Conservation (phyloP, 495 filamentous ascomycete genomes). For the Aspergillus asperescens region DNA sequence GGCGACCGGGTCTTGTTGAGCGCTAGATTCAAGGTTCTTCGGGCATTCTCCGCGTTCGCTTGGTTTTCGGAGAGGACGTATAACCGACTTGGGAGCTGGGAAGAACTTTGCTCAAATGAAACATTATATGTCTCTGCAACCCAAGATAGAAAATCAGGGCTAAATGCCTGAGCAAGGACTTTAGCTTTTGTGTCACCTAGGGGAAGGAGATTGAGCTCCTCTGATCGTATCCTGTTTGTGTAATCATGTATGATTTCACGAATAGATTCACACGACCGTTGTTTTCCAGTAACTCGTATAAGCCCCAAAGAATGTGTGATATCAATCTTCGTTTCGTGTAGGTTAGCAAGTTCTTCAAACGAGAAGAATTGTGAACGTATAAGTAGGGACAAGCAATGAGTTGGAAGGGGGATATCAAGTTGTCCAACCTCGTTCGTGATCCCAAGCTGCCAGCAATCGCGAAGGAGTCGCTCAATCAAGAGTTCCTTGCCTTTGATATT, state of each 20-base stretch:
- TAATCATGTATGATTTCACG: slow-evolving; percentile 38
- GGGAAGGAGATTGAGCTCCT: slow-evolving; percentile 23
- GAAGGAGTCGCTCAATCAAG: slow-evolving; percentile 36
- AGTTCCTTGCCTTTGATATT: slow-evolving; percentile 28
- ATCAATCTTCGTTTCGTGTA: slow-evolving; percentile 41
- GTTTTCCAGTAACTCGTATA: slow-evolving; percentile 39
- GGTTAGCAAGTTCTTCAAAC: slow-evolving; percentile 38
- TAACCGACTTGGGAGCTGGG: slow-evolving; percentile 21
- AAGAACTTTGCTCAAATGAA: slow-evolving; percentile 18
- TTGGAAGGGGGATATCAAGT: slow-evolving; percentile 35
- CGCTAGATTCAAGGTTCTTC: slow-evolving; percentile 34
- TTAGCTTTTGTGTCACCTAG: slow-evolving; percentile 5
- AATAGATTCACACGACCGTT: slow-evolving; percentile 34
- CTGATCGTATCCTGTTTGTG: slow-evolving; percentile 30
- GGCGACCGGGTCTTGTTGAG: slow-evolving; percentile 16
- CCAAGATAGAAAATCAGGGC: slow-evolving; percentile 31
- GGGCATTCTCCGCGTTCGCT: slow-evolving; percentile 29
- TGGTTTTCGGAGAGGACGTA: slow-evolving; percentile 35
- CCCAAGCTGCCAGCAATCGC: slow-evolving; percentile 41
- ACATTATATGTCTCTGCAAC: slow-evolving; percentile 29
- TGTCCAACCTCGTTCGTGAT: slow-evolving; percentile 36
- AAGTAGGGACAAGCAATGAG: slow-evolving; percentile 25
- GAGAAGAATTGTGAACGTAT: slow-evolving; percentile 33
- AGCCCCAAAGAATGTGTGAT: slow-evolving; percentile 30
- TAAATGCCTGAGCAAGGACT: slow-evolving; percentile 16